phyloP scores from a whole-genome alignment of 1,284 basidiomycete species.

The Melampsora larici-populina region DNA sequence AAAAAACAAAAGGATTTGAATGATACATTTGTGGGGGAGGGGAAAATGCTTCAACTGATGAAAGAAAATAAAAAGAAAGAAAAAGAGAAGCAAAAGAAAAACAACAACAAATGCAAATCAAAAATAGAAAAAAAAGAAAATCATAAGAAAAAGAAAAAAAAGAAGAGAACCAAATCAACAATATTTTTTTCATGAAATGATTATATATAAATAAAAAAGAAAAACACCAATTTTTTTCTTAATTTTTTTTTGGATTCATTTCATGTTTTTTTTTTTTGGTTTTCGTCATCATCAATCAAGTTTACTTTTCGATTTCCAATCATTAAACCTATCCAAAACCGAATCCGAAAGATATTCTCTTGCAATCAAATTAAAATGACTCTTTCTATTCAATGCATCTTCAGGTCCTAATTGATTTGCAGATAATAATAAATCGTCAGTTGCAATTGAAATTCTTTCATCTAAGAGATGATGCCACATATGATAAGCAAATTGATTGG shows the following conservation, averaged over 20 bases:
- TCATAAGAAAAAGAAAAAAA: neutral
- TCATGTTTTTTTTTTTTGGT: no score
- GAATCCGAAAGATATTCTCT: conserved; percentile 20
- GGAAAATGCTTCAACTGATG: no score
- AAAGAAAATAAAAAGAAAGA: neutral
- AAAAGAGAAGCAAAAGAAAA: neutral
- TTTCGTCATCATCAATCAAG: neutral
- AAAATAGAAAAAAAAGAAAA: neutral
- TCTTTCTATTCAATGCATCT: conserved; percentile 26
- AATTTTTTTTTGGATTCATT: no score
- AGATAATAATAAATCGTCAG: conserved; percentile 20
- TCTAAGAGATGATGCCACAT: conserved; percentile 43
- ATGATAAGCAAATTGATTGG: conserved; percentile 39
- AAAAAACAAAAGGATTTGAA: no score
- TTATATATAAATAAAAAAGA: no score
- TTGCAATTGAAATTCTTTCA: conserved; percentile 34
- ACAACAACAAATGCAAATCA: neutral
- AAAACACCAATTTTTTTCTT: no score
- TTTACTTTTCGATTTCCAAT: conserved; percentile 19
- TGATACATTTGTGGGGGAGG: no score
- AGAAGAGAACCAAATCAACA: neutral
- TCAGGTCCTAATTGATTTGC: conserved; percentile 13
- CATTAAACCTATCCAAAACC: conserved; percentile 22
- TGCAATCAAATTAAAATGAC: conserved; percentile 36
- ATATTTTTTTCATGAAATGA: no score